phyloP scores from a whole-genome alignment of 106 monocot genomes.

The Dioscorea dumetorum region DNA sequence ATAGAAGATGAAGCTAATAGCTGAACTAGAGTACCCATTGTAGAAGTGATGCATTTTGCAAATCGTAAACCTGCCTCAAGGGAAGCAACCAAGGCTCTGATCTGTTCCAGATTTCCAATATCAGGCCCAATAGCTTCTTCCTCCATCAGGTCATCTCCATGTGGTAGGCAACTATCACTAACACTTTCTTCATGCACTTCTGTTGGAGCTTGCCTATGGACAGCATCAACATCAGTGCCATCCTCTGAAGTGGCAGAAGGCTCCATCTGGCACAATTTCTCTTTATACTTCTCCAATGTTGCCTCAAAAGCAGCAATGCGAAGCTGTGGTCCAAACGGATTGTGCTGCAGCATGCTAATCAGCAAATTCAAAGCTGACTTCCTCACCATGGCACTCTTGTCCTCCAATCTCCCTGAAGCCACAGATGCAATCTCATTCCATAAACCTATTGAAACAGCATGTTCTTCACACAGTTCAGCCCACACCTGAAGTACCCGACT shows the following conservation, averaged over 20 bases:
- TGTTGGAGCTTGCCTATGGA: slow-evolving; percentile 1
- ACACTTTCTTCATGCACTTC: slow-evolving; percentile 37
- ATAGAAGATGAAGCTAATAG: slow-evolving; percentile 81
- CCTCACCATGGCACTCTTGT: slow-evolving; percentile 89
- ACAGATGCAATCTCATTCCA: slow-evolving; percentile 93
- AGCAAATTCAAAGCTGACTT: slow-evolving; percentile 89
- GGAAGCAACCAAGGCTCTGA: slow-evolving; percentile 88
- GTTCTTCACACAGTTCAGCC: slow-evolving; percentile 89
- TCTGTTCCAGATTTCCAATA: slow-evolving; percentile 80
- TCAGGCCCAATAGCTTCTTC: slow-evolving; percentile 36
- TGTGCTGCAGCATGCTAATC: slow-evolving; percentile 88
- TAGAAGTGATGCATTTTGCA: slow-evolving; percentile 65
- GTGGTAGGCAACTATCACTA: slow-evolving; percentile 54
- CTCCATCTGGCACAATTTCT: slow-evolving; percentile 68
- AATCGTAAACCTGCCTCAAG: slow-evolving; percentile 86
- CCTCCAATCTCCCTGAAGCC: slow-evolving; percentile 91
- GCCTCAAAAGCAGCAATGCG: slow-evolving; percentile 67
- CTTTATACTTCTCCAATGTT: slow-evolving; percentile 70
- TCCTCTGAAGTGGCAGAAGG: slow-evolving; percentile 13
- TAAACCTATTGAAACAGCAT: slow-evolving; percentile 72
- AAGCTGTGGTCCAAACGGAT: slow-evolving; percentile 94
- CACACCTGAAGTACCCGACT: slow-evolving; percentile 94
- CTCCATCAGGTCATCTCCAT: slow-evolving; percentile 28
- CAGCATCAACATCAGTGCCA: slow-evolving; percentile 8
- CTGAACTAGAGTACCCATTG: slow-evolving; percentile 68